Percentiles rank a stretch among this genome's conserved stretches.
These are phyloP conservation scores for Letharia lupina DNA, from an alignment of 495 filamentous ascomycete species.

Conservation along the genomic window DNA sequence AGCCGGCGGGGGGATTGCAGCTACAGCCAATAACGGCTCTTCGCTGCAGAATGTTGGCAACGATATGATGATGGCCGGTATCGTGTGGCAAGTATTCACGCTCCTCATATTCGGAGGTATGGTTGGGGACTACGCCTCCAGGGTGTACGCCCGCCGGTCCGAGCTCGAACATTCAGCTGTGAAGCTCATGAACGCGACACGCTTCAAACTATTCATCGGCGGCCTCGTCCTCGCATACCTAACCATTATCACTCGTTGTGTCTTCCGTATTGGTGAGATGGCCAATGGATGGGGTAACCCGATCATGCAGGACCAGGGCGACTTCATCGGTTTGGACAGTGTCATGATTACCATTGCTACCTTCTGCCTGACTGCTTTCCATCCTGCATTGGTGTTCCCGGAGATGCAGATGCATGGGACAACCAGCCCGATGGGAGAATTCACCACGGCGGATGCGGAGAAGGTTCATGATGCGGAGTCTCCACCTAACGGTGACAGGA, in stretches of 20 bases:
- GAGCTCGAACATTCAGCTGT: conserved; percentile 23
- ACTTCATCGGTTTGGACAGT: conserved; percentile 56
- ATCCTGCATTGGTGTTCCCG: conserved; percentile 43
- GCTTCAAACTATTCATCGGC: conserved; percentile 45
- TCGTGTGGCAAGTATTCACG: conserved; percentile 60
- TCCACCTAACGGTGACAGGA: not conserved
- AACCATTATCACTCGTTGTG: conserved; percentile 56
- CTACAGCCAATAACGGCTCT: conserved; percentile 27
- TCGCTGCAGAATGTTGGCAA: conserved; percentile 40
- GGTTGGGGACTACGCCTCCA: conserved; percentile 19
- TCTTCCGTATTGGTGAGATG: conserved; percentile 65
- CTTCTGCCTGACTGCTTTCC: conserved; percentile 39
- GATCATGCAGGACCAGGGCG: conserved; percentile 57
- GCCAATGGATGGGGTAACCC: conserved; percentile 59
- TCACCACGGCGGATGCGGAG: conserved; percentile 5
- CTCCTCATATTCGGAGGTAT: conserved; percentile 45
- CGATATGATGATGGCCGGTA: conserved; percentile 62
- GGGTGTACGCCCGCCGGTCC: conserved; percentile 8
- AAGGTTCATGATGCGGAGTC: conserved; percentile 9
- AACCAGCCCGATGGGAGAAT: conserved; percentile 9
- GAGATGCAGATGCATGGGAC: conserved; percentile 29
- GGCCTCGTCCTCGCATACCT: conserved; percentile 49
- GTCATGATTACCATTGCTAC: conserved; percentile 43
- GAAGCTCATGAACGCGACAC: conserved; percentile 32
- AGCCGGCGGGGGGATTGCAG: conserved; percentile 53